Base-by-base conservation (phyloP, 371 early-diverging fungal genomes). In the Mucor plumbeus region DNA sequence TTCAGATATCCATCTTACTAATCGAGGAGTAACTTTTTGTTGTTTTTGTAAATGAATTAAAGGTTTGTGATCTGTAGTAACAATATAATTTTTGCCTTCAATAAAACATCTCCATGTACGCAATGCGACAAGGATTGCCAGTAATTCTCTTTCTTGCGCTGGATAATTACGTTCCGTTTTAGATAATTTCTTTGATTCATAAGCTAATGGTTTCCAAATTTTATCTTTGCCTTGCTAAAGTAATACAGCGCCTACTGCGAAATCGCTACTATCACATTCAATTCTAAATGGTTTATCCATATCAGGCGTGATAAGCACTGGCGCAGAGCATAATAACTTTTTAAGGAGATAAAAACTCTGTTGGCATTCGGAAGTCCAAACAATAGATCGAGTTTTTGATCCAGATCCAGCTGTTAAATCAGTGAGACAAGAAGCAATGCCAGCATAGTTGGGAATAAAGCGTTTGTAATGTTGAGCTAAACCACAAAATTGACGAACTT, bases 401-500 rank as follows among this genome's bases (percentile, higher is more conserved):
- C 71, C 71, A 15, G 56, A 53, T 17, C 73, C 77, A 35, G 14
- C 17, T 7, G 82, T 68, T 14, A 86, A 67, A 34, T 71, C 59
- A 0, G 77, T 81, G 5, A 85, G 59, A 1, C 85, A 84, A 0
- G 69, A 21, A 1, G 80, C 81, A 6, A 83, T 67, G 7, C 62
- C 19, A 8, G 83, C 63, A 81, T 66, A 34, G 57, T 26, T 11
- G 74, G 59, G 53, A 63, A 79, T 14, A 44, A 79, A 81, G 9
- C 69, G 48, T 5, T 69, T 75, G 40, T 80, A 85, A 44, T 69
- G 73, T 33, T 70, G 60, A 0, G 67, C 59, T 13, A 76, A 39
- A 0, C 80, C 81, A 0, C 77, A 47, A 21, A 82, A 83, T 3
- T 63, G 59, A 31, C 73, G 75, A 0, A 85, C 64, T 19, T 82